Conservation (phyloP, 306 rosid species). For the Rosa multiflora region DNA sequence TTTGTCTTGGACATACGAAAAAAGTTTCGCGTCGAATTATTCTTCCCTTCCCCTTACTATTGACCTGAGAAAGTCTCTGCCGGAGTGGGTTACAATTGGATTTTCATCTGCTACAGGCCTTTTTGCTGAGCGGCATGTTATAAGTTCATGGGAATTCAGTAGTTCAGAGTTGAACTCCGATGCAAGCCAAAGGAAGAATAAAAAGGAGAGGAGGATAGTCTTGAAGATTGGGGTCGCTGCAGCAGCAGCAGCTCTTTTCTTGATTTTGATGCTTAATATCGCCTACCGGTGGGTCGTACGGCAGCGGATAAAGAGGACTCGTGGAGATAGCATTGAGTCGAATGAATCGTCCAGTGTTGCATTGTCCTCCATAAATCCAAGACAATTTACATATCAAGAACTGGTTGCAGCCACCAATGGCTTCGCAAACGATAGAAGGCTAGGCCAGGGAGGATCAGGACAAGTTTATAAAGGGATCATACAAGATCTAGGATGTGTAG, state of each 20-base stretch:
- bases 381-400: not conserved
- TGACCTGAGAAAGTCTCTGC: conserved; percentile 17
- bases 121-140: not conserved
- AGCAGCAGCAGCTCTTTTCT: not conserved
- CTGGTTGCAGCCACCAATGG: conserved; percentile 5
- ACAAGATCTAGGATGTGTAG: not conserved
- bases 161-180: conserved; percentile 1
- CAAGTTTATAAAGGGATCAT: not conserved
- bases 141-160: conserved; percentile 20
- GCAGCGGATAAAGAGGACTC: not conserved
- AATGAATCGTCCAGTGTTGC: not conserved
- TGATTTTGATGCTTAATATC: not conserved
- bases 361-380: not conserved
- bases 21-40: not conserved
- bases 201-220: not conserved
- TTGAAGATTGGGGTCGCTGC: not conserved
- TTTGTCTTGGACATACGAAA: conserved; percentile 20
- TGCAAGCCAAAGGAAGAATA: not conserved
- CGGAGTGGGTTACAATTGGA: conserved; percentile 22
- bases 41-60: not conserved
- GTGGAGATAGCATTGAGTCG: not conserved
- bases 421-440: conserved; percentile 13
- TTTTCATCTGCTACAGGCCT: conserved; percentile 25
- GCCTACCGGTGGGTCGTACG: not conserved
- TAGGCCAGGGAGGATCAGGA: conserved; percentile 4